A percentile compares a stretch with the other conserved stretches of the same genome.
phyloP scores from a whole-genome alignment of 305 asterid genomes.

The Withania somnifera region DNA sequence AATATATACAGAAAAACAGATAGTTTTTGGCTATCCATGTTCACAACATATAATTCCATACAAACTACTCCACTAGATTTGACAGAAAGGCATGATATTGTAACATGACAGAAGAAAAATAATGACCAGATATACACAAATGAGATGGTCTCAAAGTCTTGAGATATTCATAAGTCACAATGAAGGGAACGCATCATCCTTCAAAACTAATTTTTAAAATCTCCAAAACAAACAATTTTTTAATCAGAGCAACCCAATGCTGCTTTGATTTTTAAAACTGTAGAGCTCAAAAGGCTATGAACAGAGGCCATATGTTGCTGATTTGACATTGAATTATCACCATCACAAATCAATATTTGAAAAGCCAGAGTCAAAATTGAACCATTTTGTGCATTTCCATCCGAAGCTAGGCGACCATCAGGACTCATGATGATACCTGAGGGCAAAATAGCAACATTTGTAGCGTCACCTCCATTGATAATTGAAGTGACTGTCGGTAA shows the following conservation, averaged over 20 bases:
- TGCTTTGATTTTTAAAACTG: slow-evolving; percentile 28
- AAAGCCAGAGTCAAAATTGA: slow-evolving; percentile 51
- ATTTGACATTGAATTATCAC: slow-evolving; percentile 13
- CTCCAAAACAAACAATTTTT: neutral
- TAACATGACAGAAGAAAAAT: no score
- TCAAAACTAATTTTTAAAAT: neutral
- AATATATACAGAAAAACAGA: no score
- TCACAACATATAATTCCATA: no score
- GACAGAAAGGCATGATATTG: no score
- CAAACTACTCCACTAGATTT: no score
- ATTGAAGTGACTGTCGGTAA: slow-evolving; percentile 17
- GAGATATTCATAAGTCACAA: neutral
- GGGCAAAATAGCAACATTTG: slow-evolving; percentile 38
- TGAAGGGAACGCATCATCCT: neutral
- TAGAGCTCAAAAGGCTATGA: slow-evolving; percentile 37
- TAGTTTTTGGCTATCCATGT: no score
- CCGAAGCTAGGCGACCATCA: slow-evolving; percentile 26
- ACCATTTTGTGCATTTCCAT: slow-evolving; percentile 10
- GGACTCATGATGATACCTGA: slow-evolving; percentile 53
- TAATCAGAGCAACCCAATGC: slow-evolving; percentile 19
- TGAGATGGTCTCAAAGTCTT: neutral
- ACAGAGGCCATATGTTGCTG: slow-evolving; percentile 26
- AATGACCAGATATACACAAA: no score
- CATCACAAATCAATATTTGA: slow-evolving; percentile 25
- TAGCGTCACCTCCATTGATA: slow-evolving; percentile 30